Evolutionary conservation across 768 basidiomycete species (phyloP).

Genomic region (Termitomyces sp.): DNA sequence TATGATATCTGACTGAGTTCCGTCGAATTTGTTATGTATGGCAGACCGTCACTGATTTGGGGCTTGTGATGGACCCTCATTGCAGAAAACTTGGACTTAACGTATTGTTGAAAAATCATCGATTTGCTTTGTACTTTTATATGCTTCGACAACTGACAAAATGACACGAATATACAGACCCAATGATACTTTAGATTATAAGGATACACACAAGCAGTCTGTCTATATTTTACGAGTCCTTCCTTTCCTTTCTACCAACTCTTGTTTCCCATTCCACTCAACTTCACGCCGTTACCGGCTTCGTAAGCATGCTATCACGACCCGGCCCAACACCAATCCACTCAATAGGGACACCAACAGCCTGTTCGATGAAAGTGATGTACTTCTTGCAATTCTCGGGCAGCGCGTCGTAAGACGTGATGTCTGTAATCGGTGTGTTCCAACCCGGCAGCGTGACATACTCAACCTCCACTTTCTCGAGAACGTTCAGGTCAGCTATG

Average conservation of each 20-base stretch:
- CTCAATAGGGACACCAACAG: slow-evolving; percentile 68
- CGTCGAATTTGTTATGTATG: background rate
- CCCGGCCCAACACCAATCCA: slow-evolving; percentile 95
- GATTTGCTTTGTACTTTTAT: background rate
- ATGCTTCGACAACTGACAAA: background rate
- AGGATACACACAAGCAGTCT: slow-evolving; percentile 4
- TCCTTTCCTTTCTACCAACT: background rate
- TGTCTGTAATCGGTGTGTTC: slow-evolving; percentile 71
- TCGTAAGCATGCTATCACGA: slow-evolving; percentile 69
- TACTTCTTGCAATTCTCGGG: slow-evolving; percentile 87
- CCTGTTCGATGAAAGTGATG: slow-evolving; percentile 81
- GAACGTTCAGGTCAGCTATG: slow-evolving; percentile 79
- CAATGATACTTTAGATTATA: slow-evolving; percentile 7
- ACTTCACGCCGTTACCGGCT: slow-evolving; percentile 7
- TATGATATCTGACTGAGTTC: background rate
- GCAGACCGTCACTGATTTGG: background rate
- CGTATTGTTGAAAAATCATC: background rate
- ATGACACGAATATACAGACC: background rate
- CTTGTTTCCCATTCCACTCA: background rate
- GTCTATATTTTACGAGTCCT: background rate
- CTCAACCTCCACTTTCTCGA: slow-evolving; percentile 77
- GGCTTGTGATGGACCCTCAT: background rate
- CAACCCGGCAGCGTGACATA: slow-evolving; percentile 93
- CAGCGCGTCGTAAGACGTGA: slow-evolving; percentile 65
- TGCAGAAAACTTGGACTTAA: background rate